These are phyloP conservation scores for Ramaria rubella DNA, from an alignment of 768 basidiomycete species.

Conservation along the genomic window DNA sequence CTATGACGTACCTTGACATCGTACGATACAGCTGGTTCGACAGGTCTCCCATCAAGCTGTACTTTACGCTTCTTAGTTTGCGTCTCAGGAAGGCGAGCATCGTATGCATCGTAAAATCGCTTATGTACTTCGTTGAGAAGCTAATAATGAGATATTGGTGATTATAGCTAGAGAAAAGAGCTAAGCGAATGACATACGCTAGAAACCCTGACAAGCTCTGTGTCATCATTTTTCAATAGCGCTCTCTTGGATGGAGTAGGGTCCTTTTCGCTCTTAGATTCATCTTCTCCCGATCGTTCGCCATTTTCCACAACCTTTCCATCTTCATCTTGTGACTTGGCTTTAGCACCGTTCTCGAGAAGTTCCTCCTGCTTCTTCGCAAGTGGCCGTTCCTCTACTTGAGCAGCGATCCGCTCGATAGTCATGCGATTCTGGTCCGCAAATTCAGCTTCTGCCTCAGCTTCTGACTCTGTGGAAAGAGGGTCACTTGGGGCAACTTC, in stretches of 20 bases:
- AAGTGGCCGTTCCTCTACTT: slow-evolving; percentile 79
- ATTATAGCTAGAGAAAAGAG: slow-evolving; percentile 1
- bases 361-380: slow-evolving; percentile 83
- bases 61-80: slow-evolving; percentile 26
- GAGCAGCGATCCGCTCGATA: slow-evolving; percentile 51
- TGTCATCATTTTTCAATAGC: slow-evolving; percentile 80
- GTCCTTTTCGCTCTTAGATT: slow-evolving; percentile 34
- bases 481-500: slow-evolving; percentile 6
- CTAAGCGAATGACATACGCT: slow-evolving; percentile 41
- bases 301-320: slow-evolving; percentile 8
- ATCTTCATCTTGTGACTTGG: slow-evolving; percentile 13
- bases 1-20: slow-evolving; percentile 71
- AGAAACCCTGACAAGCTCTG: slow-evolving; percentile 71
- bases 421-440: slow-evolving; percentile 60
- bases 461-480: neutral
- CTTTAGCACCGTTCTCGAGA: slow-evolving; percentile 37
- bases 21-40: slow-evolving; percentile 31
- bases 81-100: slow-evolving; percentile 29
- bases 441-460: slow-evolving; percentile 40
- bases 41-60: slow-evolving; percentile 21
- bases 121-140: slow-evolving; percentile 76
- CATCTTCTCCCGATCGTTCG: slow-evolving; percentile 15
- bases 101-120: slow-evolving; percentile 68
- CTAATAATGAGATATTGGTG: slow-evolving; percentile 32
- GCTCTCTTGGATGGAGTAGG: slow-evolving; percentile 48